Base-by-base conservation (phyloP, 2,329 filamentous ascomycete genomes). In the Xylariaceae sp. region DNA sequence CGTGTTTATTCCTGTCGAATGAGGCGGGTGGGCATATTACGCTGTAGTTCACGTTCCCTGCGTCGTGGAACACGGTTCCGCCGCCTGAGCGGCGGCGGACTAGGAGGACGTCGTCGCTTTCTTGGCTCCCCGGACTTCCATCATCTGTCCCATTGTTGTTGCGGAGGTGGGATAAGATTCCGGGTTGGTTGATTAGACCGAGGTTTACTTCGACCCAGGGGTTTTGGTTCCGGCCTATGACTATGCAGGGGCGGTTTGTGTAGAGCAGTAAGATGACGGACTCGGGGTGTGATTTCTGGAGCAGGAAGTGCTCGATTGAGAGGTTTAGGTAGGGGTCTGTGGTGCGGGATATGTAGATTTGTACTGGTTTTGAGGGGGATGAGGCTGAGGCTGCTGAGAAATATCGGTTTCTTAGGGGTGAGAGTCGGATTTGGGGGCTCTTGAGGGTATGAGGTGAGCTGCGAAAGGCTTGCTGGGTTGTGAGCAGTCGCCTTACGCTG, bases 181-280 rank as follows among this genome's bases (percentile, higher is more conserved):
- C 55, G 1, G 48, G 53, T n/a, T 44, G 59, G 48, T 42, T 59
- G 11, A 95, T 72, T 1, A 82, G 74, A 36, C 71, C 71, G 9
- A 96, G 77, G 65, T 95, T 89, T 54, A 89, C 84, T 72, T 99
- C 94, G 9, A 89, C 77, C 94, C 92, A 99, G 47, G 94, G 94
- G 67, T 99, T 99, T 73, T 99, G 94, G 68, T 99, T 99, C 52
- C 94, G 85, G 39, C 94, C 94, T 58, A 99, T 86, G 65, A 99
- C 85, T 52, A 99, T 80, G 66, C 89, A 90, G 1, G 92, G 90
- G 35, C 82, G 71, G 71, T 99, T 97, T 61, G 83, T 81, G 72
- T 97, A 99, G 44, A 96, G 80, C 49, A 97, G 87, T 2, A 97
- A 80, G 44, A 97, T 71, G 12, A 81, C 86, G 11, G 90, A 90